Evolutionary conservation across 768 basidiomycete species (phyloP).

Genomic region (Trametes cingulata): DNA sequence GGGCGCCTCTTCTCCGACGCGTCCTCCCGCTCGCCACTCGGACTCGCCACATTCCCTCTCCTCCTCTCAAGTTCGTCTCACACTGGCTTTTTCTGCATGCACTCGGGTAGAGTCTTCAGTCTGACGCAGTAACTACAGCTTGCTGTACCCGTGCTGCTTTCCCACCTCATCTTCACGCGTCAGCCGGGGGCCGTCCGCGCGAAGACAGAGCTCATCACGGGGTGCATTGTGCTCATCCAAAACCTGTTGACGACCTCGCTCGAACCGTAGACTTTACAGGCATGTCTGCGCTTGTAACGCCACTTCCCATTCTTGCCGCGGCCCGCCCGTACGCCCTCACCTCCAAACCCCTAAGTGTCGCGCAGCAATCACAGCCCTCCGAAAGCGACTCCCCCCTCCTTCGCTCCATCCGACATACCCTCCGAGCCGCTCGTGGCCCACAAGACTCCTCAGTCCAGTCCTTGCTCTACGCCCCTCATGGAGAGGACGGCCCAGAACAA

Average conservation of each 20-base stretch:
- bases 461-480: neutral
- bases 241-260: no score
- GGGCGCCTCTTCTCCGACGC: neutral
- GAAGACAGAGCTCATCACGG: no score
- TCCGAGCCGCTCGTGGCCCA: constrained; percentile 44
- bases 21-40: neutral
- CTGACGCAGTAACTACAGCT: no score
- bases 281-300: neutral
- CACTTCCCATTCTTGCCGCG: neutral
- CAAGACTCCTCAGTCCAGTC: constrained; percentile 4
- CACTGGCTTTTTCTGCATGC: no score
- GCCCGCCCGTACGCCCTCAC: neutral
- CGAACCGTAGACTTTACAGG: neutral
- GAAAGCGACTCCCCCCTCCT: constrained; percentile 44
- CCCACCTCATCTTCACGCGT: no score
- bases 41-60: neutral
- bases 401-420: constrained; percentile 56
- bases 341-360: neutral
- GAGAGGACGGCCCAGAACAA: neutral
- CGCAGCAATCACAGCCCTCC: constrained; percentile 15
- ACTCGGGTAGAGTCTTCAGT: no score
- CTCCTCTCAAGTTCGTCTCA: no score
- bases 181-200: no score
- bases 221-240: no score
- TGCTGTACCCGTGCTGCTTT: no score